A percentile compares a stretch with the other conserved stretches of the same genome.
These are phyloP conservation scores for Heterobasidion annosum DNA, from an alignment of 1,284 basidiomycete genomes.

Conservation along the genomic window DNA sequence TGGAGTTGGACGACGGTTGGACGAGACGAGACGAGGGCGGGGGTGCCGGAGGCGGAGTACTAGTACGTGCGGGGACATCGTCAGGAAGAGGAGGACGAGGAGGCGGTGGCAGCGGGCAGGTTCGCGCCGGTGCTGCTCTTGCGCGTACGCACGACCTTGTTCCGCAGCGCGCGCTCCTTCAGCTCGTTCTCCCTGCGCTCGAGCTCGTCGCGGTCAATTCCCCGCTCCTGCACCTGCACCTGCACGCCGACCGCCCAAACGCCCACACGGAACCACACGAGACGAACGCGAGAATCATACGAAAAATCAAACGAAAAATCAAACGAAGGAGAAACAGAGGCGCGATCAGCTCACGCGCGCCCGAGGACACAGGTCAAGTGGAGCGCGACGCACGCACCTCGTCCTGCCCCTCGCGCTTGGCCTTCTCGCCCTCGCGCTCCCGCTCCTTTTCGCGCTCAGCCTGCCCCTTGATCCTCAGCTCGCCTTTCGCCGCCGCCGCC, in stretches of 20 bases:
- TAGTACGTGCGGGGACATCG: too few relatives aligned
- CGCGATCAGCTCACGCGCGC: too few relatives aligned
- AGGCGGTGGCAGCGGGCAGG: too few relatives aligned
- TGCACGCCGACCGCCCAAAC: too few relatives aligned
- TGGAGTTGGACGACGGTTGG: too few relatives aligned
- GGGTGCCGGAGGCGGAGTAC: too few relatives aligned
- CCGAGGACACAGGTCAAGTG: background rate
- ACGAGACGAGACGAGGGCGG: too few relatives aligned
- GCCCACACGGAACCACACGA: background rate
- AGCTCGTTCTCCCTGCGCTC: constrained; percentile 46
- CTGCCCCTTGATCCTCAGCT: constrained; percentile 69
- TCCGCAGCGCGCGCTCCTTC: constrained; percentile 69
- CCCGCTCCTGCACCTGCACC: background rate
- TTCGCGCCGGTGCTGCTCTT: constrained; percentile 27
- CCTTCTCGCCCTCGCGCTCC: constrained; percentile 15
- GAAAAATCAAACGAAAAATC: background rate
- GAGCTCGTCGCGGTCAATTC: constrained; percentile 12
- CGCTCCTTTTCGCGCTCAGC: constrained; percentile 41
- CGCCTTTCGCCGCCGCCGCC: constrained; percentile 14
- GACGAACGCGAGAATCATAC: background rate
- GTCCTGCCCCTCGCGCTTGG: background rate
- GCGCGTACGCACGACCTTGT: constrained; percentile 68
- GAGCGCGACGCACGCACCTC: background rate
- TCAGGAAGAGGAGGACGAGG: too few relatives aligned
- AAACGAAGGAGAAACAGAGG: background rate